Evolutionary conservation across 257 asterid species (phyloP), one percentile per base, ranked within the genome.

Genomic region (Coffea canephora): DNA sequence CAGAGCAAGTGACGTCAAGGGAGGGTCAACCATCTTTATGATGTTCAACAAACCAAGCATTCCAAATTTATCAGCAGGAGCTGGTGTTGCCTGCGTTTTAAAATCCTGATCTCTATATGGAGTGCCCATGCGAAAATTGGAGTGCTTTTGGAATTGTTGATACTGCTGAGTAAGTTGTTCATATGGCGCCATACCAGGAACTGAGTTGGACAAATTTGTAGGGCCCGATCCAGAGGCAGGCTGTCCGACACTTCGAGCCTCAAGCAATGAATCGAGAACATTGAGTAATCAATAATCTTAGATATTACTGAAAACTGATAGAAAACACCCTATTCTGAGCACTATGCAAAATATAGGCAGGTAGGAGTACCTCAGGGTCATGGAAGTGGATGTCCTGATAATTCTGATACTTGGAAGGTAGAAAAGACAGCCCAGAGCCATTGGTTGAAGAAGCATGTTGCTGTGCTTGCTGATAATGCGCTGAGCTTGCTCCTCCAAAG

Each of bases 341-440:
- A 54, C 41, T 66, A 31, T 25, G 65, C 61, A 74, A 23, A 78
- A 45, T 31, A 7, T 46, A 41, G 57, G 55, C 69, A 49, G 62
- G 72, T 59, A 69, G 9, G 27, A 71, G 73, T 80, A 91, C 96
- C 90, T 90, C 96, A 43, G 92, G 87, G 72, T 95, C 98, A 81
- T 90, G 91, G 80, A 90, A 89, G 84, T 85, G 96, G 73, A 91
- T 89, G 87, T 91, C 97, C 77, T 89, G 97, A 82, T 87, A 89
- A 83, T 91, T 87, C 10, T 88, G 97, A 82, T 88, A 89, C 83
- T 91, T 87, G 7, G 95, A 64, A 31, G 92, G 73, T 83, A 84
- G 79, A 84, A 87, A 92, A 82, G 98, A 88, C 74, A 88, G 86
- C 57, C 92, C 97, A 4, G 88, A 79, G 80, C 91, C 88, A 83